Percentiles rank a stretch among this genome's conserved stretches.
These are phyloP conservation scores for Huntiella decipiens DNA, from an alignment of 2,329 filamentous ascomycete genomes.

Conservation along the genomic window DNA sequence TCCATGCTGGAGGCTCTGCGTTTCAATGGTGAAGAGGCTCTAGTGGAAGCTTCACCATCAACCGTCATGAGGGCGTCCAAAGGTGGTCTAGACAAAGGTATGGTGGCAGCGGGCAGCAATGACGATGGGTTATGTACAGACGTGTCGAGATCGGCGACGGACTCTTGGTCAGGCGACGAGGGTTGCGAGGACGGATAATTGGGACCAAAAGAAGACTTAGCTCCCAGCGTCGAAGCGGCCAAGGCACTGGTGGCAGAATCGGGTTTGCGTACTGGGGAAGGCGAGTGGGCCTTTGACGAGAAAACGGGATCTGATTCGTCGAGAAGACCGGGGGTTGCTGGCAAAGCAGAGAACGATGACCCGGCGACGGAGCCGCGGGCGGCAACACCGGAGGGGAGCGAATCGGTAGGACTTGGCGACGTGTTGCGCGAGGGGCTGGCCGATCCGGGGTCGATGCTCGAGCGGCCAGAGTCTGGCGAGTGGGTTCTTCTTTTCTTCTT, in stretches of 20 bases:
- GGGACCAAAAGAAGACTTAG: conserved; percentile 15
- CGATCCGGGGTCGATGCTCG: conserved; percentile 20
- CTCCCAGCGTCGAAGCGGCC: not conserved
- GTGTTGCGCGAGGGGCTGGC: conserved; percentile 18
- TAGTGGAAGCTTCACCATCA: conserved; percentile 35
- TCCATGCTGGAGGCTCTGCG: conserved; percentile 45
- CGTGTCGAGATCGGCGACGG: conserved; percentile 35
- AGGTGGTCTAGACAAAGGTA: conserved; percentile 17
- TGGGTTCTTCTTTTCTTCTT: conserved; percentile 51
- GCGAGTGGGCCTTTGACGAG: conserved; percentile 5
- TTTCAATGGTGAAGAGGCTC: conserved; percentile 47
- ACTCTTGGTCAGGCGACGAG: conserved; percentile 35
- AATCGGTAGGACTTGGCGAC: conserved; percentile 22
- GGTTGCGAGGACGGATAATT: conserved; percentile 28
- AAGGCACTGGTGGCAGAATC: not conserved
- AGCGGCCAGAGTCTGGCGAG: conserved; percentile 17
- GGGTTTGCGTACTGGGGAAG: conserved; percentile 1
- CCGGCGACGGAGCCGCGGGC: conserved; percentile 1
- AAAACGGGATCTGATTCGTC: conserved; percentile 3
- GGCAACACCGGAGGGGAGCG: conserved; percentile 15
- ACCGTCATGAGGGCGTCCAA: conserved; percentile 19
- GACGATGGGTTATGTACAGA: conserved; percentile 29
- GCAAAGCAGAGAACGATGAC: not conserved
- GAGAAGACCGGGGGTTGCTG: not conserved
- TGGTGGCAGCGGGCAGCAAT: conserved; percentile 23